Base-by-base conservation (phyloP, 75 land plant genomes). In the Picea glauca region DNA sequence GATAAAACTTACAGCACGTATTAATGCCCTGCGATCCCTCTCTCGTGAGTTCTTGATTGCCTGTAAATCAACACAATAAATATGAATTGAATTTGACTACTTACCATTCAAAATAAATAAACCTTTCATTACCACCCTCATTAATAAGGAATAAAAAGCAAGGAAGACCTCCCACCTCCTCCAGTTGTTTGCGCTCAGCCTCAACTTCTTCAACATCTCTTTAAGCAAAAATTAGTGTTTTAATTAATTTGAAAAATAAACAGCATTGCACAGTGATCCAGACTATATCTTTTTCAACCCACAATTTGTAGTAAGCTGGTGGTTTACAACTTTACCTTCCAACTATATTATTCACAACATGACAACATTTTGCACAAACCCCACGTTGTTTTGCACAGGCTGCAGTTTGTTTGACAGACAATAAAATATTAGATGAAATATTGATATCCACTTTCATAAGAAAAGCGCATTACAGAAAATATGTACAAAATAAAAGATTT, bases 341-440 rank as follows among this genome's bases (percentile, higher is more conserved):
- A 76, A 93, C 77, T 18, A 87, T 90, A 21, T 60, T 72, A 59
- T 85, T 86, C 11, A 90, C 90, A 74, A 80, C 91, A 58, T 88
- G 86, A 74, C 84, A 88, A 78, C 98, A 93, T 80, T 95, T 95
- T 58, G 98, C 98, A 80, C 98, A 95, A 43, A 93, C 86, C 38
- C 84, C 83, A 26, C 87, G 84, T 65, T 88, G 84, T 84, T 89
- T 93, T 1, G 98, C 86, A 83, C 98, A 95, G 11, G 80, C 98
- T 93, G 80, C 60, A 77, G 13, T 60, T 18, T 56, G 43, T 70
- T 68, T 0, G 38, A 70, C 7, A 72, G n/a, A 76, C 14, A 59
- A 72, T 79, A 78, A 58, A 30, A 33, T 26, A 58, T 18, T 72
- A 58, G 58, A 58, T 13, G 12, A 63, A 4, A 23, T 64, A 85